Conservation (phyloP, 345 rosid genomes). For the Dipteronia dyeriana region DNA sequence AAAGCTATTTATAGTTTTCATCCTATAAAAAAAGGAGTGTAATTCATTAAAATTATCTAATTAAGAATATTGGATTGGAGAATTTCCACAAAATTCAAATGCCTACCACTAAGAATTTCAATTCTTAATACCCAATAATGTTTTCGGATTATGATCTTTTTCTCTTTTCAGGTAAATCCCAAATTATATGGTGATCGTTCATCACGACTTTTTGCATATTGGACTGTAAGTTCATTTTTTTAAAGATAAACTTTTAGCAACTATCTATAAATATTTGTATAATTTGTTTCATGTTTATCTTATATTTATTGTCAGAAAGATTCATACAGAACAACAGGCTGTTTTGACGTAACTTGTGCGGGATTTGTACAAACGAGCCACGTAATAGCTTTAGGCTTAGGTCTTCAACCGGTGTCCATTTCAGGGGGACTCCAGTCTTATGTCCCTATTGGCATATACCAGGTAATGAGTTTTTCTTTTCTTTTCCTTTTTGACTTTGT, state of each 20-base stretch:
- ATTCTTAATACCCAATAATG: too few species aligned
- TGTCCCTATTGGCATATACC: slow-evolving; percentile 15
- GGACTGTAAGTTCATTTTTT: slow-evolving; percentile 5
- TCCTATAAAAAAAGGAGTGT: too few species aligned
- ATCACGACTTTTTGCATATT: neutral
- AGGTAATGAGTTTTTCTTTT: slow-evolving; percentile 31
- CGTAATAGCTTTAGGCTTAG: slow-evolving; percentile 30
- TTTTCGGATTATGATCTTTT: too few species aligned
- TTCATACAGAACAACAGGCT: slow-evolving; percentile 32
- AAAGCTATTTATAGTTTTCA: too few species aligned
- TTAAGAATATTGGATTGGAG: too few species aligned
- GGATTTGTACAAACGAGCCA: slow-evolving; percentile 52
- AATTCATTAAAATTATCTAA: too few species aligned
- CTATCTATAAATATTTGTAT: neutral
- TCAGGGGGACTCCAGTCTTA: slow-evolving; percentile 17
- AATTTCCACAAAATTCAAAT: too few species aligned
- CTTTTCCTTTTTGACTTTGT: neutral
- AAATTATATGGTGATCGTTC: too few species aligned
- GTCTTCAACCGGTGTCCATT: slow-evolving; percentile 20
- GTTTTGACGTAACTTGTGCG: slow-evolving; percentile 43
- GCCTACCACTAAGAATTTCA: too few species aligned
- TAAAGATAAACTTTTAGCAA: neutral
- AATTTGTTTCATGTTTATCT: neutral
- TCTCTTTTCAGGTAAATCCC: too few species aligned
- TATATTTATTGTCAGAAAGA: slow-evolving; percentile 30